Evolutionary conservation across 768 basidiomycete species (phyloP).

Genomic region (Suillus weaverae): DNA sequence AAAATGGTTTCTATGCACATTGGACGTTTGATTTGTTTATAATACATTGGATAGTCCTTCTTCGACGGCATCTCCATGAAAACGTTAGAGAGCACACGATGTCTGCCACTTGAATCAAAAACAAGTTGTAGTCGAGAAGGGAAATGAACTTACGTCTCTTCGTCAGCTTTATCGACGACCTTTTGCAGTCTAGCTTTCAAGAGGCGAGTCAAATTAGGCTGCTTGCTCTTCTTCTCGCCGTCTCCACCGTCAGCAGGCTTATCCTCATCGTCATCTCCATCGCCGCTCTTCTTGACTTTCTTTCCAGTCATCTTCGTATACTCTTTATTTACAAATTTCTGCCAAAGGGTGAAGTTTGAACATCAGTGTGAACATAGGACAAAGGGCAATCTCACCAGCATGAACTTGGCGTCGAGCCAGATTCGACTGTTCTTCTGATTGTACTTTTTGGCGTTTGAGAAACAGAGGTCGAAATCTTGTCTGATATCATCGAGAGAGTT

Average conservation of each 20-base stretch:
- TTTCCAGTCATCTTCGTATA: slow-evolving; percentile 47
- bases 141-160: slow-evolving; percentile 48
- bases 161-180: slow-evolving; percentile 69
- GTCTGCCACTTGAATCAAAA: slow-evolving; percentile 40
- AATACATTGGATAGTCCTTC: slow-evolving; percentile 79
- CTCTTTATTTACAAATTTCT: slow-evolving; percentile 52
- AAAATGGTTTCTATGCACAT: slow-evolving; percentile 77
- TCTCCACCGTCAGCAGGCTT: slow-evolving; percentile 40
- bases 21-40: slow-evolving; percentile 75
- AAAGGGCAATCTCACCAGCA: slow-evolving; percentile 57
- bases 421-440: slow-evolving; percentile 80
- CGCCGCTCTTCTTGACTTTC: slow-evolving; percentile 38
- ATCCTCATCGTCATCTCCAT: slow-evolving; percentile 41
- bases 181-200: slow-evolving; percentile 73
- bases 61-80: slow-evolving; percentile 86
- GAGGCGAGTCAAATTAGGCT: slow-evolving; percentile 62
- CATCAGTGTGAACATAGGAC: slow-evolving; percentile 7
- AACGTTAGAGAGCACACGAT: slow-evolving; percentile 63
- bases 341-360: neutral
- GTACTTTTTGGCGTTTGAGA: slow-evolving; percentile 79
- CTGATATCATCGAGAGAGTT: slow-evolving; percentile 63
- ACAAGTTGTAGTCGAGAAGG: neutral
- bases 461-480: slow-evolving; percentile 74
- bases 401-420: slow-evolving; percentile 77
- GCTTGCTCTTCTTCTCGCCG: slow-evolving; percentile 52